phyloP scores from a whole-genome alignment of 768 basidiomycete species.

The Pleurotus citrinopileatus region DNA sequence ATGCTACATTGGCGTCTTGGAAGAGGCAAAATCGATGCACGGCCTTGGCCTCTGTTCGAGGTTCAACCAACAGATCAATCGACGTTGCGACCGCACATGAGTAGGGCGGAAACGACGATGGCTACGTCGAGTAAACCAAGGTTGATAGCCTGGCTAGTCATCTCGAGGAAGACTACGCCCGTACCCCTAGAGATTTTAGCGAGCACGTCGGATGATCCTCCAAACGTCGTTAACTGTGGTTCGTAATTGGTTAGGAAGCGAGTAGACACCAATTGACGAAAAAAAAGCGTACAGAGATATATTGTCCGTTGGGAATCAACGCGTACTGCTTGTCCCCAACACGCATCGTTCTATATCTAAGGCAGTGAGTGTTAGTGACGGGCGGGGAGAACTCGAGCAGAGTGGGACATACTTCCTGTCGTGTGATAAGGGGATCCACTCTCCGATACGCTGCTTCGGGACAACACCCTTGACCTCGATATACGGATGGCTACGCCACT shows the following conservation, averaged over 20 bases:
- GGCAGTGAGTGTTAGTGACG: background rate
- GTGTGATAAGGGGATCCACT: conserved; percentile 37
- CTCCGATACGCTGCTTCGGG: conserved; percentile 28
- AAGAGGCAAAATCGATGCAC: too few relatives aligned
- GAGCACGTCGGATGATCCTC: conserved; percentile 34
- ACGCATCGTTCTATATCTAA: conserved; percentile 49
- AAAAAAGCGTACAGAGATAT: conserved; percentile 46
- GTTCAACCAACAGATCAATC: too few relatives aligned
- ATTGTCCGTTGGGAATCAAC: conserved; percentile 54
- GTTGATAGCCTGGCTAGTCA: conserved; percentile 55
- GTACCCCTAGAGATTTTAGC: conserved; percentile 48
- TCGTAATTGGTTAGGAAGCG: background rate
- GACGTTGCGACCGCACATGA: conserved; percentile 61
- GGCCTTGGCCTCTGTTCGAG: too few relatives aligned
- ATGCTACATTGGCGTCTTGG: too few relatives aligned
- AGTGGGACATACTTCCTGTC: conserved; percentile 29
- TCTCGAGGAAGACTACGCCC: conserved; percentile 48
- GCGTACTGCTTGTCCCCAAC: conserved; percentile 47
- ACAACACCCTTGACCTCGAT: conserved; percentile 35
- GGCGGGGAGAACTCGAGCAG: background rate
- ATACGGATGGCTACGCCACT: conserved; percentile 31
- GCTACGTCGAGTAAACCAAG: conserved; percentile 50
- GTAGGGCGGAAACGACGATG: conserved; percentile 49
- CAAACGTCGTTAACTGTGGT: conserved; percentile 45
- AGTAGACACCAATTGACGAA: conserved; percentile 3